A percentile compares a stretch with the other conserved stretches of the same genome.
These are phyloP conservation scores for Pseudoscleropodium purum DNA, from an alignment of 225 moss, liverwort and hornwort species.

Conservation along the genomic window DNA sequence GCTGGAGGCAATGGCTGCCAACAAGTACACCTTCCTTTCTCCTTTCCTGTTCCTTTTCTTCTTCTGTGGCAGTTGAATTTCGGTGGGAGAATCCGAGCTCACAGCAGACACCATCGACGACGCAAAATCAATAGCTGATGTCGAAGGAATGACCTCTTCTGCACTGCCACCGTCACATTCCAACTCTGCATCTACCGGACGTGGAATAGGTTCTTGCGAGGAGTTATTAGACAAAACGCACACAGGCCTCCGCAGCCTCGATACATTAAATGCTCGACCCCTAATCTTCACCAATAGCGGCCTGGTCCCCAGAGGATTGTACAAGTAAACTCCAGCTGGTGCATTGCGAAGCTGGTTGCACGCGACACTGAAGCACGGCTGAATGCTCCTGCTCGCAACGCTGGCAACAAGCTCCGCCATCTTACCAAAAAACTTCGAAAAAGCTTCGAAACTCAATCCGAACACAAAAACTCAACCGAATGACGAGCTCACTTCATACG, in stretches of 20 bases:
- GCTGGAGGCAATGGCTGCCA: slow-evolving; percentile 85
- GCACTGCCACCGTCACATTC: not conserved
- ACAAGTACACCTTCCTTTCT: slow-evolving; percentile 52
- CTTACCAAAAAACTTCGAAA: not conserved
- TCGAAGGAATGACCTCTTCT: not conserved
- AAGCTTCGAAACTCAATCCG: not conserved
- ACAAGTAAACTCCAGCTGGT: not conserved
- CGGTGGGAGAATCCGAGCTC: slow-evolving; percentile 10
- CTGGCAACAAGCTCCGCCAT: slow-evolving; percentile 20
- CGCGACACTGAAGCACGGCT: not conserved
- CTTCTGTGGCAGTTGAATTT: not conserved
- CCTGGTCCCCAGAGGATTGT: slow-evolving; percentile 8
- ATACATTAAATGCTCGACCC: not conserved
- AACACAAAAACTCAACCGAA: not conserved
- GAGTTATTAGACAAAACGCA: not conserved
- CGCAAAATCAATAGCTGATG: slow-evolving; percentile 26
- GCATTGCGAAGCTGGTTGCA: slow-evolving; percentile 13
- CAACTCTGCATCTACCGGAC: not conserved
- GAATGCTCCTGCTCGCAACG: slow-evolving; percentile 9
- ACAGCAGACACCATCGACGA: slow-evolving; percentile 43
- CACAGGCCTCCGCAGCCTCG: not conserved
- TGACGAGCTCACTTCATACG: not conserved
- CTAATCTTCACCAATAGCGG: not conserved
- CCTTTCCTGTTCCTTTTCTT: slow-evolving; percentile 30
- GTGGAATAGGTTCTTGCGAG: slow-evolving; percentile 15